Evolutionary conservation across 2,329 filamentous ascomycete species (phyloP), one percentile per base, ranked within the genome.

Genomic region (Alternaria triticimaculans): DNA sequence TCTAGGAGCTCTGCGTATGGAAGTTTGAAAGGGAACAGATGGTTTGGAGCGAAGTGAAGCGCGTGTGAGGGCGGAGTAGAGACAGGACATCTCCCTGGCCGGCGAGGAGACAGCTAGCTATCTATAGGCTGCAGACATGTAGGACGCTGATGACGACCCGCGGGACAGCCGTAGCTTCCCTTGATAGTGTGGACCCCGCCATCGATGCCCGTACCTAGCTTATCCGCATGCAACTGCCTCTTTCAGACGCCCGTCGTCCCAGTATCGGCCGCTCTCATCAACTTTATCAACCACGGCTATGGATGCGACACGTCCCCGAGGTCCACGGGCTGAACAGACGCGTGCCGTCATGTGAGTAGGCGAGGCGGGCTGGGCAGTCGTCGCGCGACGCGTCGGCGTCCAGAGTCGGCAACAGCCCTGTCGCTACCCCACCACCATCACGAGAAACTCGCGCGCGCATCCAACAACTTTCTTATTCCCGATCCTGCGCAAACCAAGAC

Each of bases 141-240:
- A 56, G 62, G 58, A 66, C 51, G 58, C 46, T 48, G 41, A 49
- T 60, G 51, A 46, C 57, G 62, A 56, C 43, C 43, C 21, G 57
- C 62, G 56, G 59, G 57, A 51, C 54, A 28, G 25, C 58, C 10
- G 44, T 45, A 59, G 41, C 62, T 55, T 63, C 64, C 60, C 15
- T 15, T 44, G 30, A 50, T 60, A 33, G 57, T 49, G 56, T 66
- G 62, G 62, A 66, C 72, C 72, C 73, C 73, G 71, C 73, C 60
- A 70, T 67, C 69, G 65, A 51, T 51, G 66, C 68, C 67, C 65
- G 60, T 57, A 53, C 49, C 60, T 68, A 62, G 62, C 65, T 64
- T 58, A 54, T 60, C 60, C 72, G 72, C 67, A 63, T 73, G 59
- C 60, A 71, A 69, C 65, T 77, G 66, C 73, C 73, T 54, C 48